Evolutionary conservation across 2,329 filamentous ascomycete species (phyloP).

Genomic region (Botryosphaeria agaves): DNA sequence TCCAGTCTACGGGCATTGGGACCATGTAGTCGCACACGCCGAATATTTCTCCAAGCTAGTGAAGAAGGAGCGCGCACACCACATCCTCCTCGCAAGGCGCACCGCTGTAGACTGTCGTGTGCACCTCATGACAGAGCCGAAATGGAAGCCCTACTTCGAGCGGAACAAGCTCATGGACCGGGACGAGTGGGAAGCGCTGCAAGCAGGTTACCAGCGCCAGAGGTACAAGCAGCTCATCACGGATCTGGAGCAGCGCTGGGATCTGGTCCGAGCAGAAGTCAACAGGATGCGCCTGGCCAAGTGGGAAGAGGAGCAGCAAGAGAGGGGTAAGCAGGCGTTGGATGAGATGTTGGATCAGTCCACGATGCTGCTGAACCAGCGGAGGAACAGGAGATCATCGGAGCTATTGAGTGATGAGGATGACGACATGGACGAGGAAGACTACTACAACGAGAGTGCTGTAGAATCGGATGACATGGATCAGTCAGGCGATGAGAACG

Average conservation of each 20-base stretch:
- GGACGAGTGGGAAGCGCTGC: too few relatives aligned
- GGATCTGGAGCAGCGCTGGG: slow-evolving; percentile 44
- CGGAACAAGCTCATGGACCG: too few relatives aligned
- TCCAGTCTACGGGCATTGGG: slow-evolving; percentile 69
- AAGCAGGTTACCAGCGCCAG: too few relatives aligned
- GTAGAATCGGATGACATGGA: too few relatives aligned
- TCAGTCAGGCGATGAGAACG: slow-evolving; percentile 22
- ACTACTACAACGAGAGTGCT: slow-evolving; percentile 23
- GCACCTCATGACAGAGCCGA: too few relatives aligned
- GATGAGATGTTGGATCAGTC: slow-evolving; percentile 59
- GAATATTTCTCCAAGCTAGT: slow-evolving; percentile 68
- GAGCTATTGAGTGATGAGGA: slow-evolving; percentile 16
- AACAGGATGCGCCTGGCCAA: slow-evolving; percentile 35
- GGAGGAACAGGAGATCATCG: slow-evolving; percentile 19
- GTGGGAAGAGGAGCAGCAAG: slow-evolving; percentile 44
- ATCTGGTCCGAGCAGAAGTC: slow-evolving; percentile 39
- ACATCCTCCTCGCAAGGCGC: slow-evolving; percentile 60
- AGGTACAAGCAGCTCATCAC: slow-evolving; percentile 55
- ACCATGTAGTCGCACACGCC: slow-evolving; percentile 68
- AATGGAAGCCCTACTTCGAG: too few relatives aligned
- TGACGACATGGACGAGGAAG: slow-evolving; percentile 15
- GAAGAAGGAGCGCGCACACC: slow-evolving; percentile 58
- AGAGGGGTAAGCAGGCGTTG: slow-evolving; percentile 41
- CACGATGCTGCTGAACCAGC: slow-evolving; percentile 48
- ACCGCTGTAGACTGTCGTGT: slow-evolving; percentile 63